Evolutionary conservation across 768 basidiomycete species (phyloP), one percentile per base, ranked within the genome.

Genomic region (Boletus sp.): DNA sequence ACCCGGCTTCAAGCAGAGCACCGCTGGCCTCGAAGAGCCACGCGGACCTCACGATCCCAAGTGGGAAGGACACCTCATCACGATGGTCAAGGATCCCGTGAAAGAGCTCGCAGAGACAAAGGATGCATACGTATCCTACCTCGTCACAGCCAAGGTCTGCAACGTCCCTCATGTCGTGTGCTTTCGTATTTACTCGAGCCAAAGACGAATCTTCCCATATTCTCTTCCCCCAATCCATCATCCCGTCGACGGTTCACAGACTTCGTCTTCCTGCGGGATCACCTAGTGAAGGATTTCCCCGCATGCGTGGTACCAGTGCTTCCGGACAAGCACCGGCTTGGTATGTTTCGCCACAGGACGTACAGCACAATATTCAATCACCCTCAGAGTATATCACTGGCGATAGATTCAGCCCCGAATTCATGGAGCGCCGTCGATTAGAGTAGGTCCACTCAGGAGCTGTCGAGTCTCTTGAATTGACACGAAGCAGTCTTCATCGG

Each of bases 271-370:
- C 78, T 99, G 47, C 80, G 92, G 56, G 87, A 96, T 46, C 85
- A 96, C 64, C 83, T 99, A 28, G 83, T 85, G 11, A 87, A 86
- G 75, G 89, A 95, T 73, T 99, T 98, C 67, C 94, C 94, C 4
- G 97, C 97, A 54, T 96, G 94, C 66, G 94, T 99, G n/a, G 92
- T 98, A 0, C 95, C 97, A 29, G 92, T 92, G 9, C 80, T 99
- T 46, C 97, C 97, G 7, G 94, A 94, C 73, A 99, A 98, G 73
- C 97, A 98, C 68, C 82, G 97, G 52, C 76, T 98, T 68, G 96
- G 96, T 97, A 60, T 45, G 89, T 77, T 48, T 47, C 15, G 7
- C 28, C 32, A 54, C 18, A 24, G 14, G 32, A 39, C 48, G n/a
- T 3, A 48, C 17, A 32, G 30, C 4, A 37, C 41, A 6, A 8